Base-by-base conservation (phyloP, 2,329 filamentous ascomycete genomes). In the Fusarium brachygibbosum region DNA sequence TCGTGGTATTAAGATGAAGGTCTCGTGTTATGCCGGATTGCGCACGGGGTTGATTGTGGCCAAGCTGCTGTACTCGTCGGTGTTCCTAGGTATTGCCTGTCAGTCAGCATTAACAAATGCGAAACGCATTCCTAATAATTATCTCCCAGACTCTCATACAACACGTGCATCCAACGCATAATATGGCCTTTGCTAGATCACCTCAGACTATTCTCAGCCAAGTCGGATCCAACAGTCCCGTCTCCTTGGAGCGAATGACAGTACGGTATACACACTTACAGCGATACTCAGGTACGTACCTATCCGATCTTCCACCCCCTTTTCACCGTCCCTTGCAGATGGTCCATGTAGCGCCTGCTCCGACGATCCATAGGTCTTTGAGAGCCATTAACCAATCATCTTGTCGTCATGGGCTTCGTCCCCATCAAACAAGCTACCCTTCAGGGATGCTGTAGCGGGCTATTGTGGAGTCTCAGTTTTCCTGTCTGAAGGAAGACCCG, bases 391-490 rank as follows among this genome's bases (percentile, higher is more conserved):
- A 17, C 42, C 42, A 45, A 45, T 45, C 42, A 45, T 4, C 9
- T 14, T 45, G 19, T n/a, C 7, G n/a, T 14, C 19, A n/a, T 29
- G 13, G 16, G 25, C 48, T 37, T 50, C n/a, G 34, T 70, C 61
- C 34, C 73, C 73, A 75, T 59, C 61, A 64, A 75, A 75, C 73
- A 75, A 75, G 73, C 73, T 75, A 56, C 50, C 5, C 25, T 28
- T 55, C 57, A 35, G 19, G 58, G 58, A 55, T 67, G 63, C 37
- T 46, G 57, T 59, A 69, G 64, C 56, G 66, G 61, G 51, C 16
- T 41, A 41, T 42, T 46, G 50, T 51, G 65, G 66, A 41, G 45
- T 50, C 62, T 44, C 45, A 32, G 21, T 42, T 25, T 16, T 21
- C 23, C 11, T 42, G 31, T 49, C 31, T 49, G 40, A 50, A 56